These are phyloP conservation scores for Leishmania braziliensis DNA, from an alignment of 208 protist genomes.

Conservation along the genomic window DNA sequence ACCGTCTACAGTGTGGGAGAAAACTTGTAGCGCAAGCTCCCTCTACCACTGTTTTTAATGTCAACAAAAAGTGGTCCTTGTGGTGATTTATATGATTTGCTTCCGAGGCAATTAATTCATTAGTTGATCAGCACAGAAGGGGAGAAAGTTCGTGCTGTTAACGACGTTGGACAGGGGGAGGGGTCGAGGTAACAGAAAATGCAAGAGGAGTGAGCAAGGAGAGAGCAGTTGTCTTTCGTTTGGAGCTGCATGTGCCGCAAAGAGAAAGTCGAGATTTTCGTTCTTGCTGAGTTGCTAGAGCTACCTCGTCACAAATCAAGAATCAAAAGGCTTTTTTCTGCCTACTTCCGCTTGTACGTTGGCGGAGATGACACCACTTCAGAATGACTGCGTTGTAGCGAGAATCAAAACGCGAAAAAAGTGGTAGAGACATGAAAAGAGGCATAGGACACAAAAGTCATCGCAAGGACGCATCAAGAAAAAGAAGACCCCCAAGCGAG, in stretches of 20 bases:
- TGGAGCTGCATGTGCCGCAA: neutral
- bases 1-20: neutral
- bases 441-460: neutral
- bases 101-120: neutral
- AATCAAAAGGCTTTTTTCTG: too few species aligned
- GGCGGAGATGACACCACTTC: neutral
- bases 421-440: neutral
- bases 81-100: neutral
- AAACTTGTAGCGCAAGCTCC: too few species aligned
- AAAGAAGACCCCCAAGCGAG: neutral
- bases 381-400: neutral
- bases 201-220: neutral
- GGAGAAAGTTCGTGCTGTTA: neutral
- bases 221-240: neutral
- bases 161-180: neutral
- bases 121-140: neutral
- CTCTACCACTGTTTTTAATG: neutral
- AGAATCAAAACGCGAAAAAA: slow-evolving; percentile 16
- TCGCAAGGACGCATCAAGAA: neutral
- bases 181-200: neutral
- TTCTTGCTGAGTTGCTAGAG: neutral
- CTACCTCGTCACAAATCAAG: neutral
- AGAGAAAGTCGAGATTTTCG: neutral
- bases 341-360: neutral
- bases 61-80: neutral